phyloP scores from a whole-genome alignment of 225 moss, liverwort and hornwort genomes.

The Marchantia polymorpha region DNA sequence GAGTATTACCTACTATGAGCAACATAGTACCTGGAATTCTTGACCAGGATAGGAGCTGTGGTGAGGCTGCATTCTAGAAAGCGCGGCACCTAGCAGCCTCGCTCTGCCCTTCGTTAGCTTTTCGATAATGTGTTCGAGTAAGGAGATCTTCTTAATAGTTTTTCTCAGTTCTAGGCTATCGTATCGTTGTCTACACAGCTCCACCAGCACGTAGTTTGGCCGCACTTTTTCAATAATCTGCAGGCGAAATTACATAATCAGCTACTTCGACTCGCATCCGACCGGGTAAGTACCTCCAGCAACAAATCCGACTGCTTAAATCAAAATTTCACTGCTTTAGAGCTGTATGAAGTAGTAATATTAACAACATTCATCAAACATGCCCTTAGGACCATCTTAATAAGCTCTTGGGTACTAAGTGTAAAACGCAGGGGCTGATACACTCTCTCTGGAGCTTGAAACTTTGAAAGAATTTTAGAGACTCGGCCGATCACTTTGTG shows the following conservation, averaged over 20 bases:
- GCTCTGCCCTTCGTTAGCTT: constrained; percentile 55
- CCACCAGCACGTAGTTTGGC: constrained; percentile 75
- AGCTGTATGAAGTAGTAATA: neutral
- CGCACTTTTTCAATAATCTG: constrained; percentile 57
- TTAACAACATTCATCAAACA: neutral
- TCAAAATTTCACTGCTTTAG: neutral
- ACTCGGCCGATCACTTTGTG: no score
- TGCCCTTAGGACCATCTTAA: neutral
- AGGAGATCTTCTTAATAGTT: constrained; percentile 19
- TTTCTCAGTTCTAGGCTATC: constrained; percentile 40
- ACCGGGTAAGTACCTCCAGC: neutral
- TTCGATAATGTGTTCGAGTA: constrained; percentile 57
- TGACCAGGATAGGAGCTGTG: constrained; percentile 59
- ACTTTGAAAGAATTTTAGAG: no score
- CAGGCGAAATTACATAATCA: neutral
- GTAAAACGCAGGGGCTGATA: no score
- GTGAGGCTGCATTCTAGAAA: constrained; percentile 51
- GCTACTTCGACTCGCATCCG: neutral
- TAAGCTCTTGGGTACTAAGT: no score
- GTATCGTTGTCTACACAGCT: constrained; percentile 70
- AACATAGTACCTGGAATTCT: constrained; percentile 51
- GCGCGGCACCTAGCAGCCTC: constrained; percentile 57
- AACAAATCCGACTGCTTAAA: neutral
- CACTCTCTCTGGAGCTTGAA: no score
- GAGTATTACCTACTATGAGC: neutral